phyloP scores from a whole-genome alignment of 2,329 filamentous ascomycete species.

The Botrytis sinoallii region DNA sequence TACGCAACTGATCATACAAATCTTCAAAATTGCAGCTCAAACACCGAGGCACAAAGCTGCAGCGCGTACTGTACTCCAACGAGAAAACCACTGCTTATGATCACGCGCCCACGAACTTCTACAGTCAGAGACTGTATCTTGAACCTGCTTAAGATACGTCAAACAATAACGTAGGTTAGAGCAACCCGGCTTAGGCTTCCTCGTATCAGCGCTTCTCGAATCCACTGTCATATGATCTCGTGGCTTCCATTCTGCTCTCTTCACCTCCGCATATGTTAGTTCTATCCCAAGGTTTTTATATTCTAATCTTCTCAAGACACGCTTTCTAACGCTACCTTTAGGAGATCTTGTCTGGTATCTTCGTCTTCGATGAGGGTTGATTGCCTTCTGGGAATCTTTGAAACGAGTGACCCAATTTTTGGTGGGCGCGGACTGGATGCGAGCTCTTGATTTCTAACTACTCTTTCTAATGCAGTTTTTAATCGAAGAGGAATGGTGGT shows the following conservation, averaged over 20 bases:
- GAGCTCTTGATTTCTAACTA: too few species aligned
- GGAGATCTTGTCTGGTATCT: too few species aligned
- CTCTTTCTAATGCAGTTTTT: background rate
- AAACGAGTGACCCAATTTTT: background rate
- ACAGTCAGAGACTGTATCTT: background rate
- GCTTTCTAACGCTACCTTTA: background rate
- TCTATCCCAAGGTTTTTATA: background rate
- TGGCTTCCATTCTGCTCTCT: background rate
- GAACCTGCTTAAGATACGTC: background rate
- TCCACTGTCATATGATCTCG: background rate
- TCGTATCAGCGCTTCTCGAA: background rate
- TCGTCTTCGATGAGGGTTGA: background rate
- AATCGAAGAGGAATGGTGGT: background rate
- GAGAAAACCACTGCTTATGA: background rate
- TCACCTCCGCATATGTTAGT: background rate
- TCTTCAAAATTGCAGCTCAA: background rate
- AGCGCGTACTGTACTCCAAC: background rate
- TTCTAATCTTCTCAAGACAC: background rate
- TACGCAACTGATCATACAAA: background rate
- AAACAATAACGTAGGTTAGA: constrained; percentile 3
- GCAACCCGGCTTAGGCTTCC: background rate
- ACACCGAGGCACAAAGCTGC: background rate
- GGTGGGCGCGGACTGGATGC: background rate
- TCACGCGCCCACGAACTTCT: background rate
- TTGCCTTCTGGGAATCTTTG: background rate